Conservation (phyloP, 768 basidiomycete species). For the Harrya chromipes region DNA sequence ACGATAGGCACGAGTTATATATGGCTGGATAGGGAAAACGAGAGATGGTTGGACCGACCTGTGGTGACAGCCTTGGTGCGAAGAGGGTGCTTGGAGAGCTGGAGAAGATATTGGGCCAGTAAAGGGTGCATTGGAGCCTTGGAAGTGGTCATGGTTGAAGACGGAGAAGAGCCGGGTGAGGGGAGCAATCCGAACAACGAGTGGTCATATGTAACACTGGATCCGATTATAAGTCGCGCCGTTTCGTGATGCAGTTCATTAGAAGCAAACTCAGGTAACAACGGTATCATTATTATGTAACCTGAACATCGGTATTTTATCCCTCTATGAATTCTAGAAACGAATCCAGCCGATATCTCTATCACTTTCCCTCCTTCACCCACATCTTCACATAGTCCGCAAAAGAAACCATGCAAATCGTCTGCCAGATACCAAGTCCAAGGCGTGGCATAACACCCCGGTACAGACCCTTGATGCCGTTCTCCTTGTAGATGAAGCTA, state of each 20-base stretch:
- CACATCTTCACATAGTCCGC: slow-evolving; percentile 94
- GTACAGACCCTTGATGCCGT: slow-evolving; percentile 95
- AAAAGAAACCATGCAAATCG: slow-evolving; percentile 98
- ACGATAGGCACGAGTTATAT: background rate
- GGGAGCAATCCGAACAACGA: no score
- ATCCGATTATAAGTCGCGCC: no score
- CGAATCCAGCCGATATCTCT: slow-evolving; percentile 1
- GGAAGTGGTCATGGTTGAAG: slow-evolving; percentile 33
- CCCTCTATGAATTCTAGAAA: slow-evolving; percentile 18
- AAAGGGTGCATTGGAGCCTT: slow-evolving; percentile 39
- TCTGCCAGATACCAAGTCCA: slow-evolving; percentile 95
- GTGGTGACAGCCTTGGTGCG: slow-evolving; percentile 80
- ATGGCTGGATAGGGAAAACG: background rate
- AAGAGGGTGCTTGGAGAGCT: slow-evolving; percentile 66
- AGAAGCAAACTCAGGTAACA: no score
- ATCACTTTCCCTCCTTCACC: slow-evolving; percentile 46
- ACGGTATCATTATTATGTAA: background rate
- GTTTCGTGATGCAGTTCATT: no score
- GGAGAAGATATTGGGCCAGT: slow-evolving; percentile 65
- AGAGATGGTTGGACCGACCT: slow-evolving; percentile 37
- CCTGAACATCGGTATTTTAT: slow-evolving; percentile 20
- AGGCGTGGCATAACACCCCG: slow-evolving; percentile 97
- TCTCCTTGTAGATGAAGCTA: slow-evolving; percentile 93
- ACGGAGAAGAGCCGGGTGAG: background rate
- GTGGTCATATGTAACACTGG: no score